Evolutionary conservation across 202 grass and related monocot species (phyloP), one percentile per base, ranked within the genome.

Genomic region (Alloteropsis angusta): DNA sequence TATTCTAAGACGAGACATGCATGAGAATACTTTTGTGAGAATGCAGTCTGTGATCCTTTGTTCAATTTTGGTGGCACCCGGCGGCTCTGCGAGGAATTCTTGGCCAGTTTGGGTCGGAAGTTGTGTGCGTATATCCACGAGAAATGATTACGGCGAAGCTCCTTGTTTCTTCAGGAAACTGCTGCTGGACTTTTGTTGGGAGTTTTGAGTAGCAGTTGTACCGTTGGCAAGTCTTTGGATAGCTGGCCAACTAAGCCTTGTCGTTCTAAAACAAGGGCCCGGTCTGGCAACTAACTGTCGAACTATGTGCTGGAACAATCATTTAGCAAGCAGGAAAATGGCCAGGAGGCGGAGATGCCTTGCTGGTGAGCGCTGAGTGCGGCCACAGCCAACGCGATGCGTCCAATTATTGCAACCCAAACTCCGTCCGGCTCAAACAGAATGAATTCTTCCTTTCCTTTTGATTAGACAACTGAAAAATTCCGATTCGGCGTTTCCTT

Each of bases 261-360:
- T 50, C 44, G 4, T 42, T 43, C 23, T 58, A 58, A 50, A 80
- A 44, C 2, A 71, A 25, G 4, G 59, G 42, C 9, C 61, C 28
- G 16, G 60, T 1, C 16, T 1, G 35, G 36, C 85, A 75, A 56
- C 69, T 75, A 75, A 56, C 69, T 75, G 80, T 75, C 45, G 69
- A 75, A 18, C 13, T 4, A 46, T 43, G 60, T 54, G 62, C 57
- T 44, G 80, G 60, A 61, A 26, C 75, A 84, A 70, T 80, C 38
- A 74, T 80, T 42, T 52, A 83, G 34, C 63, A 9, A 38, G 69
- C 67, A 84, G n/a, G n/a, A n/a, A n/a, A 88, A 75, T 70, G 55
- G 54, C 84, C 69, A 88, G 69, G 75, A 68, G 54, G 34, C 79
- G 42, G 62, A 57, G 71, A 58, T 80, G 86, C 86, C 28, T 46